phyloP scores from a whole-genome alignment of 192 early-diverging fungal species.

The Funneliformis geosporum region DNA sequence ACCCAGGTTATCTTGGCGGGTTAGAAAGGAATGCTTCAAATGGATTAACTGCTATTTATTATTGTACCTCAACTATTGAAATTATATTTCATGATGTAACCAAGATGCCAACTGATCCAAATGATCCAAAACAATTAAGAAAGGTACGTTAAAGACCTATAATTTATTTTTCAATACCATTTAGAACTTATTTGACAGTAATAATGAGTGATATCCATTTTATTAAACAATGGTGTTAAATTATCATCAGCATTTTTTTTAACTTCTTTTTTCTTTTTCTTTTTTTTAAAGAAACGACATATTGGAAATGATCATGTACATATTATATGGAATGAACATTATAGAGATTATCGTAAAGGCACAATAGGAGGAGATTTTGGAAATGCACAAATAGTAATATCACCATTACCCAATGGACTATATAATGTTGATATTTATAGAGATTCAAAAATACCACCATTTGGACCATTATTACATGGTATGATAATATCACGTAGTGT shows the following conservation, averaged over 20 bases:
- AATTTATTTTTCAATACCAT: too few species aligned
- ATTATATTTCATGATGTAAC: conserved; percentile 91
- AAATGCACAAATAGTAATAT: conserved; percentile 91
- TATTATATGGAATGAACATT: conserved; percentile 97
- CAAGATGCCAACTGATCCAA: conserved; percentile 79
- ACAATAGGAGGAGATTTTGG: conserved; percentile 99
- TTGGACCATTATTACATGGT: conserved; percentile 84
- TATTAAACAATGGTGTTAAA: too few species aligned
- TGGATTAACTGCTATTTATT: conserved; percentile 79
- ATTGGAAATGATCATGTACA: conserved; percentile 99
- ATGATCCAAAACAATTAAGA: conserved; percentile 84
- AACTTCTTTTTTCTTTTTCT: not conserved
- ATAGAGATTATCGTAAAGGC: conserved; percentile 77
- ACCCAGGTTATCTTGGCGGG: conserved; percentile 86
- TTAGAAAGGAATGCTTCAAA: conserved; percentile 79
- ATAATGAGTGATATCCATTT: too few species aligned
- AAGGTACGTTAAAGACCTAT: conserved; percentile 63
- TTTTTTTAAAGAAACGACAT: conserved; percentile 81
- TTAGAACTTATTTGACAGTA: too few species aligned
- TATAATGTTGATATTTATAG: conserved; percentile 55
- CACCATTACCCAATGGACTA: conserved; percentile 72
- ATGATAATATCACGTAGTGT: conserved; percentile 75
- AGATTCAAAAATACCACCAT: conserved; percentile 64
- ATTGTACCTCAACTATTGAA: conserved; percentile 79
- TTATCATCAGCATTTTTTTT: not conserved